phyloP scores from a whole-genome alignment of 306 rosid species.

The Prunus campanulata region DNA sequence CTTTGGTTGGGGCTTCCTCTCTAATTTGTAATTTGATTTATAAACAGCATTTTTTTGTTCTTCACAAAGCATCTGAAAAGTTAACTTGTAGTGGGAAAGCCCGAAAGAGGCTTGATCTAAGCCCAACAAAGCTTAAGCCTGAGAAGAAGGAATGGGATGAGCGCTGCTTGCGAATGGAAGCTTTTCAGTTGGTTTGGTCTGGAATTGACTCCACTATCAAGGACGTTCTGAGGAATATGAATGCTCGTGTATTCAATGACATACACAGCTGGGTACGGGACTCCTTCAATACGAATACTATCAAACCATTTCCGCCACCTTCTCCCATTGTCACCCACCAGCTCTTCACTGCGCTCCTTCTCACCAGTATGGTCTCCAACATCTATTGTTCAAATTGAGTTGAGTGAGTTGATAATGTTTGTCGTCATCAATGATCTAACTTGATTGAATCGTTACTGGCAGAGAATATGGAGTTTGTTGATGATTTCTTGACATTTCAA shows the following conservation, averaged over 20 bases:
- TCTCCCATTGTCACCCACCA: conserved; percentile 54
- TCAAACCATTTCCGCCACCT: conserved; percentile 51
- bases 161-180: conserved; percentile 35
- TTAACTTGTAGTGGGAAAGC: not conserved
- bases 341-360: conserved; percentile 68
- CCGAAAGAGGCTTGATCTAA: conserved; percentile 48
- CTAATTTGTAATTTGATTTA: too few species aligned
- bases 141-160: conserved; percentile 17
- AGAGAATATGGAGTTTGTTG: conserved; percentile 93
- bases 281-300: conserved; percentile 49
- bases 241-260: conserved; percentile 50
- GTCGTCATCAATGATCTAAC: not conserved
- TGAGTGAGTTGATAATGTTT: not conserved
- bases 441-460: conserved; percentile 32
- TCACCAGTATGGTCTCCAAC: conserved; percentile 51
- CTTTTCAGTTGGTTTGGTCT: conserved; percentile 62
- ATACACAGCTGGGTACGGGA: conserved; percentile 65
- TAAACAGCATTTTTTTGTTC: conserved; percentile 68
- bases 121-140: conserved; percentile 31
- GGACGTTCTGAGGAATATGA: conserved; percentile 61
- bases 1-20: too few species aligned
- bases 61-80: conserved; percentile 58
- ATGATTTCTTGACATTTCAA: conserved; percentile 73
- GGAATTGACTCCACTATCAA: conserved; percentile 66
- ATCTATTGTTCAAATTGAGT: not conserved